Percentiles rank a stretch among this genome's conserved stretches.
phyloP scores from a whole-genome alignment of 1,284 basidiomycete genomes.

The Xerocomus amazonicus region DNA sequence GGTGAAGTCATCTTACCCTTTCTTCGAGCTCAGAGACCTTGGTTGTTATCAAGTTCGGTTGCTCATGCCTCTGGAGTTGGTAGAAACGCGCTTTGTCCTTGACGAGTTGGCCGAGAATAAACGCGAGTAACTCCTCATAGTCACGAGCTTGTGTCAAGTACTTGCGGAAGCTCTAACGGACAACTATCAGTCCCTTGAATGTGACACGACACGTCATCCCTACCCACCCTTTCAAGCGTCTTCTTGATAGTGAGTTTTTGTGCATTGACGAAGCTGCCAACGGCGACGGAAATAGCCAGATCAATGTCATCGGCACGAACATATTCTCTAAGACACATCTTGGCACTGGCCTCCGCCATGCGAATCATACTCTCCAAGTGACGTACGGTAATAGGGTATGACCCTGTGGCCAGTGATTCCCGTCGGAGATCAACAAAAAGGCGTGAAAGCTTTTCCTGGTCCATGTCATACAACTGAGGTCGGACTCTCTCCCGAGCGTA shows the following conservation, averaged over 20 bases:
- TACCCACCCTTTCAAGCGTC: constrained; percentile 86
- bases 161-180: constrained; percentile 84
- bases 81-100: constrained; percentile 91
- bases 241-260: constrained; percentile 99
- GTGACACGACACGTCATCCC: background rate
- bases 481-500: constrained; percentile 92
- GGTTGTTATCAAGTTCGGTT: constrained; percentile 72
- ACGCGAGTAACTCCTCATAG: constrained; percentile 92
- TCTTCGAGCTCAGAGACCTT: constrained; percentile 80
- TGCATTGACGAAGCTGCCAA: constrained; percentile 92
- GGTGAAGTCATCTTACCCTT: constrained; percentile 44
- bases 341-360: constrained; percentile 97
- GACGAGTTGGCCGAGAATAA: constrained; percentile 90
- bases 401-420: constrained; percentile 95
- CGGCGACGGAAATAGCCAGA: constrained; percentile 91
- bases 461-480: constrained; percentile 92
- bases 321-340: constrained; percentile 97
- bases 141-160: constrained; percentile 94
- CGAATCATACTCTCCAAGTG: constrained; percentile 99
- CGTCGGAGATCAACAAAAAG: constrained; percentile 96
- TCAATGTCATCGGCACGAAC: constrained; percentile 97
- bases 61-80: constrained; percentile 71
- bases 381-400: constrained; percentile 96
- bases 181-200: constrained; percentile 15
- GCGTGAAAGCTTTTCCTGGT: constrained; percentile 93